Evolutionary conservation across 306 rosid species (phyloP).

Genomic region (Betula pendula): DNA sequence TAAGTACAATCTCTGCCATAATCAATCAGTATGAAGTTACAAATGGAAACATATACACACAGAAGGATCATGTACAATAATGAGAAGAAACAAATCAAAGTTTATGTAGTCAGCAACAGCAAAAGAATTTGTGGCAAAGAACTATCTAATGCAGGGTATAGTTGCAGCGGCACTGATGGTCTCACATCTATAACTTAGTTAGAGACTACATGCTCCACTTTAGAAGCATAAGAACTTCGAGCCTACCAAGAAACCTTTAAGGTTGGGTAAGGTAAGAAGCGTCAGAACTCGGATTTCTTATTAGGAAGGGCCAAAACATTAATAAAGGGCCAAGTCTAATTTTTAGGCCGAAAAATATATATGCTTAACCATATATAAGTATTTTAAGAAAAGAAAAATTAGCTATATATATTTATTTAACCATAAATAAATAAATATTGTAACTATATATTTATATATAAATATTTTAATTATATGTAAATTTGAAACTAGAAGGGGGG

Average conservation of each 20-base stretch:
- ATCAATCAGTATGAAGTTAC: not conserved
- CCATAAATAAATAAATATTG: no score
- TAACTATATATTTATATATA: no score
- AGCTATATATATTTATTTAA: no score
- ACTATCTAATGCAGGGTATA: not conserved
- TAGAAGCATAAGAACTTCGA: not conserved
- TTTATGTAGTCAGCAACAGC: not conserved
- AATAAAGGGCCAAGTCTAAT: no score
- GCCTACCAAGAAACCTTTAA: not conserved
- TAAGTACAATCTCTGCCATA: not conserved
- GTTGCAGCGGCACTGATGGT: not conserved
- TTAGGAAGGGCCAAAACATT: no score
- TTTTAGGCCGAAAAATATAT: no score
- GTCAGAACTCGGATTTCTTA: no score
- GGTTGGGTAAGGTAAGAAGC: not conserved
- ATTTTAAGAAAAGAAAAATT: no score
- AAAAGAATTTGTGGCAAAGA: not conserved
- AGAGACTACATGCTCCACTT: not conserved
- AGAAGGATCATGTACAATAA: not conserved
- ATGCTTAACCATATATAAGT: no score
- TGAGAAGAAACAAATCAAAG: not conserved
- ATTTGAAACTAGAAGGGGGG: no score
- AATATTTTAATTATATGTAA: no score
- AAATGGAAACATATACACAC: not conserved
- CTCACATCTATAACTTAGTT: not conserved